phyloP scores from a whole-genome alignment of 148 eudicot species.

The Polygonum aviculare region DNA sequence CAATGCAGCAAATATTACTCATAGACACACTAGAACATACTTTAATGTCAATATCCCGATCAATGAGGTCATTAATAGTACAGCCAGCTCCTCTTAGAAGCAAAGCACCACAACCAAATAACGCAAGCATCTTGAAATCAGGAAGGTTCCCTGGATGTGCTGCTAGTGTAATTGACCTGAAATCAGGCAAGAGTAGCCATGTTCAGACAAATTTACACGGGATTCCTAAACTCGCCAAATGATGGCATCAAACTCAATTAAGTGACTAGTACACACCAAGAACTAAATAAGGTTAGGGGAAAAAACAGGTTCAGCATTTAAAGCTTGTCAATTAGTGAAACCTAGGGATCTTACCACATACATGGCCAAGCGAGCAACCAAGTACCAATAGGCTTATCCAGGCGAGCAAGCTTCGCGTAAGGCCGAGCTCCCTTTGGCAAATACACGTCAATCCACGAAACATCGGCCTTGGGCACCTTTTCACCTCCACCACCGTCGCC shows the following conservation, averaged over 20 bases:
- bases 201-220: neutral
- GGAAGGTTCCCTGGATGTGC: constrained; percentile 67
- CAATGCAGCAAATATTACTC: neutral
- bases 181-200: neutral
- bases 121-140: constrained; percentile 65
- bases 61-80: constrained; percentile 64
- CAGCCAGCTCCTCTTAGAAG: constrained; percentile 80
- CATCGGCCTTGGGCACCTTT: constrained; percentile 8
- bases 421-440: constrained; percentile 46
- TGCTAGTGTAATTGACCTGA: constrained; percentile 89
- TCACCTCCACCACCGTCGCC: neutral
- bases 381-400: constrained; percentile 81
- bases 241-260: neutral
- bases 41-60: constrained; percentile 66
- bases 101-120: constrained; percentile 62
- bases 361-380: constrained; percentile 98
- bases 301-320: neutral
- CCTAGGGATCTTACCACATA: constrained; percentile 49
- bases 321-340: neutral
- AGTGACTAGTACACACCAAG: neutral
- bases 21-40: constrained; percentile 18
- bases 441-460: constrained; percentile 73
- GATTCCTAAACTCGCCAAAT: neutral
- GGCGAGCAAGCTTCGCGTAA: constrained; percentile 72
- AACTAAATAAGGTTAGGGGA: neutral